These are phyloP conservation scores for Malassezia arunalokei DNA, from an alignment of 1,284 basidiomycete genomes.

Conservation along the genomic window DNA sequence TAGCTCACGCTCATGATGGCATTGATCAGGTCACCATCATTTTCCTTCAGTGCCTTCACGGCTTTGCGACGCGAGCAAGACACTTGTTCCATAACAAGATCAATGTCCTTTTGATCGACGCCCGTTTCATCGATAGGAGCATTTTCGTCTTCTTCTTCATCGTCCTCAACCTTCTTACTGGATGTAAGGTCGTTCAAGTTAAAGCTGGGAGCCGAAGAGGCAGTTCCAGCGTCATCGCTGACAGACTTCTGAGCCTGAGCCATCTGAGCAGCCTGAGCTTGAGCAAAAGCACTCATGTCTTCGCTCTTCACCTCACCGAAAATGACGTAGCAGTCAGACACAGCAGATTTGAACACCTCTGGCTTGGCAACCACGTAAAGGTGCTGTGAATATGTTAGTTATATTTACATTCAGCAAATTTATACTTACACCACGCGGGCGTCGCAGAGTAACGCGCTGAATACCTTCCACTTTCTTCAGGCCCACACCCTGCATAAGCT, in stretches of 20 bases:
- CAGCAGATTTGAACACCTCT: slow-evolving; percentile 93
- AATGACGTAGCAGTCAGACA: slow-evolving; percentile 95
- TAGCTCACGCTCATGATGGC: slow-evolving; percentile 44
- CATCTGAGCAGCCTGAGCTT: slow-evolving; percentile 69
- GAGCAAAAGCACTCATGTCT: slow-evolving; percentile 75
- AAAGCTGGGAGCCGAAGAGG: slow-evolving; percentile 13
- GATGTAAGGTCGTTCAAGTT: slow-evolving; percentile 9
- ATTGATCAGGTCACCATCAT: slow-evolving; percentile 44
- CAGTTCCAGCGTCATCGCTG: slow-evolving; percentile 15
- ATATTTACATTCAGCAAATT: not conserved
- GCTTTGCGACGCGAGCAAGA: slow-evolving; percentile 44
- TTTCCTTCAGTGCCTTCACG: slow-evolving; percentile 45
- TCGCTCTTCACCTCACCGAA: slow-evolving; percentile 97
- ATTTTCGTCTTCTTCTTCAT: slow-evolving; percentile 45
- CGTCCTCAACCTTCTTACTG: slow-evolving; percentile 27
- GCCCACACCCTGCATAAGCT: slow-evolving; percentile 42
- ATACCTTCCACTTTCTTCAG: slow-evolving; percentile 76
- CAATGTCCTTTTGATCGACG: slow-evolving; percentile 77
- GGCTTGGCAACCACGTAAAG: slow-evolving; percentile 85
- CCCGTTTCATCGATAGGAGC: slow-evolving; percentile 47
- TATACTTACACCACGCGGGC: slow-evolving; percentile 73
- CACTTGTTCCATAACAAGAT: slow-evolving; percentile 75
- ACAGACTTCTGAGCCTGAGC: slow-evolving; percentile 52
- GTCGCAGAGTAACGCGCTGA: slow-evolving; percentile 83
- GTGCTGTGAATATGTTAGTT: slow-evolving; percentile 51